Conservation (phyloP, 1,284 basidiomycete genomes). For the Papiliotrema flavescens region DNA sequence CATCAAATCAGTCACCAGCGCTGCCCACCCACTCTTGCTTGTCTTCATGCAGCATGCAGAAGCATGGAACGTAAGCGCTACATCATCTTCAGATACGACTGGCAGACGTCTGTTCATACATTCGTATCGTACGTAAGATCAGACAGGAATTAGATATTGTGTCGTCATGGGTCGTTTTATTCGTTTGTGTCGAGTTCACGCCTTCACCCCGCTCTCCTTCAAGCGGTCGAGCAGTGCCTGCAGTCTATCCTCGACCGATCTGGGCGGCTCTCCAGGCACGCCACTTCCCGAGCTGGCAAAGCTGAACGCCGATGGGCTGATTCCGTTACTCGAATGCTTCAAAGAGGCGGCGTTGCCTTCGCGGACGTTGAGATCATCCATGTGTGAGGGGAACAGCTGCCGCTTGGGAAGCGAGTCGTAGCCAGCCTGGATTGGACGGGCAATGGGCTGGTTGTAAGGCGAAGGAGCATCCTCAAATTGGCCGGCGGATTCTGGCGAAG, state of each 20-base stretch:
- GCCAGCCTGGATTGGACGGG: no score
- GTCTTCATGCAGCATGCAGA: no score
- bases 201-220: constrained; percentile 13
- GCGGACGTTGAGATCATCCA: background rate
- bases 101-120: no score
- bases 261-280: constrained; percentile 1
- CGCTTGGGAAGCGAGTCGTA: constrained; percentile 15
- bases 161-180: no score
- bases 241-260: constrained; percentile 39
- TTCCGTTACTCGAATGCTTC: background rate
- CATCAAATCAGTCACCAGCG: no score
- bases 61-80: no score
- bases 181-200: background rate
- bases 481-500: constrained; percentile 11
- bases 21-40: no score
- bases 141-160: no score
- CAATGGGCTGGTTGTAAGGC: background rate
- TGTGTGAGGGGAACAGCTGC: constrained; percentile 19
- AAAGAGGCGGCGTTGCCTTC: background rate
- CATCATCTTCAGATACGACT: no score
- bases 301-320: constrained; percentile 24
- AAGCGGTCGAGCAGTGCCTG: constrained; percentile 44
- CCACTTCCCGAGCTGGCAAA: constrained; percentile 23
- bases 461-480: constrained; percentile 35
- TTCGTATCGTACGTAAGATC: no score